phyloP scores from a whole-genome alignment of 225 moss, liverwort and hornwort genomes.

The Marchantia paleacea region DNA sequence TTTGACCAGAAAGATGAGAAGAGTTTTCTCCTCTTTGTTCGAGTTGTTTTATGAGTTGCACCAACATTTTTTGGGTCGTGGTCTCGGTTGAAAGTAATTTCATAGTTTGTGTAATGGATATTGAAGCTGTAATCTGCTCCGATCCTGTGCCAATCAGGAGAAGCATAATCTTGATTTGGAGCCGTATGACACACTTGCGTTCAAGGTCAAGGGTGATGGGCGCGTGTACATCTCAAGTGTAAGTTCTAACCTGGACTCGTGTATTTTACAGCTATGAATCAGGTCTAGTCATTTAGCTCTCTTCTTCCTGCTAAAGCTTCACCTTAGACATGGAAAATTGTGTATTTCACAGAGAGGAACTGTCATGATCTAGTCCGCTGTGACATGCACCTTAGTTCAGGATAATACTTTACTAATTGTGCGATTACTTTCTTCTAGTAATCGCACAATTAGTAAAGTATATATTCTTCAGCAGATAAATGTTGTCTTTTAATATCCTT shows the following conservation, averaged over 20 bases:
- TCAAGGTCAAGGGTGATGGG: conserved; percentile 83
- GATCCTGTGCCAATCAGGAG: conserved; percentile 37
- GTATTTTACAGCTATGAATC: conserved; percentile 48
- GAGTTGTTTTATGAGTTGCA: not conserved
- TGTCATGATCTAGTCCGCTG: not conserved
- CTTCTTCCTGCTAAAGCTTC: not conserved
- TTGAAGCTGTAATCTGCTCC: not conserved
- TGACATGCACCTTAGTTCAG: too few relatives aligned
- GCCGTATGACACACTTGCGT: conserved; percentile 66
- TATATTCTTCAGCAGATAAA: not conserved
- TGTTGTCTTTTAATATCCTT: not conserved
- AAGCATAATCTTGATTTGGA: conserved; percentile 66
- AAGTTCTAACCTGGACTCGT: conserved; percentile 2
- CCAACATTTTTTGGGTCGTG: not conserved
- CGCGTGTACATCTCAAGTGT: conserved; percentile 77
- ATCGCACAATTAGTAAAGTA: too few relatives aligned
- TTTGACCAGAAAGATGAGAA: not conserved
- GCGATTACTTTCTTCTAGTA: not conserved
- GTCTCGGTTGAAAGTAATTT: not conserved
- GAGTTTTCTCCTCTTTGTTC: not conserved
- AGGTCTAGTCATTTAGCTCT: not conserved
- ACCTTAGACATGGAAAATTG: not conserved
- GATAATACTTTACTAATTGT: not conserved
- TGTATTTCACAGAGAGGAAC: not conserved
- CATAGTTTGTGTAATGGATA: not conserved